Conservation (phyloP, 2,329 filamentous ascomycete genomes). For the Pseudocercospora vitis region DNA sequence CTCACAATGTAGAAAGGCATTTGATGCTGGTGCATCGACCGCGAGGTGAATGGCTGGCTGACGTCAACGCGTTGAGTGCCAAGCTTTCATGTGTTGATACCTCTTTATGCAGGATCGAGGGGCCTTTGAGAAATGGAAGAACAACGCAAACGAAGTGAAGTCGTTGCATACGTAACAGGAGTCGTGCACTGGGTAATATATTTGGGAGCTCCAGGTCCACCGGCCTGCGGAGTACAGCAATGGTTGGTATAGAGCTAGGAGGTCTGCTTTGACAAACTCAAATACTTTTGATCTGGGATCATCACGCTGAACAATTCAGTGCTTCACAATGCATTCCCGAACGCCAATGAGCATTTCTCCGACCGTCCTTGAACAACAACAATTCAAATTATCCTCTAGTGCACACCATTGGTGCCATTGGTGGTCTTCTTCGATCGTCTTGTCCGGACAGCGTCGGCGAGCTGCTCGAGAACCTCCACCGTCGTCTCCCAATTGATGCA, state of each 20-base stretch:
- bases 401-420: conserved; percentile 25
- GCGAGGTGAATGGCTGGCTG: too few relatives aligned
- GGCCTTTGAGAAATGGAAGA: too few relatives aligned
- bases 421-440: conserved; percentile 57
- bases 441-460: conserved; percentile 78
- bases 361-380: too few relatives aligned
- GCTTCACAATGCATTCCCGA: background rate
- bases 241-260: background rate
- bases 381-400: too few relatives aligned
- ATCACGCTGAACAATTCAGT: background rate
- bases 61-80: too few relatives aligned
- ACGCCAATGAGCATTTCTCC: background rate
- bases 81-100: too few relatives aligned
- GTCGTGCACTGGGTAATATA: too few relatives aligned
- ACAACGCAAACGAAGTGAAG: too few relatives aligned
- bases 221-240: background rate
- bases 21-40: too few relatives aligned
- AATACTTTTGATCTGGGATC: background rate
- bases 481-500: conserved; percentile 94
- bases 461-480: conserved; percentile 74
- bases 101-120: too few relatives aligned
- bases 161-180: background rate
- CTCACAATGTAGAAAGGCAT: too few relatives aligned
- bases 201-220: too few relatives aligned
- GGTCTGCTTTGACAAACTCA: background rate